Base-by-base conservation (phyloP, 805 yeast genomes). In the Pichia heedii region DNA sequence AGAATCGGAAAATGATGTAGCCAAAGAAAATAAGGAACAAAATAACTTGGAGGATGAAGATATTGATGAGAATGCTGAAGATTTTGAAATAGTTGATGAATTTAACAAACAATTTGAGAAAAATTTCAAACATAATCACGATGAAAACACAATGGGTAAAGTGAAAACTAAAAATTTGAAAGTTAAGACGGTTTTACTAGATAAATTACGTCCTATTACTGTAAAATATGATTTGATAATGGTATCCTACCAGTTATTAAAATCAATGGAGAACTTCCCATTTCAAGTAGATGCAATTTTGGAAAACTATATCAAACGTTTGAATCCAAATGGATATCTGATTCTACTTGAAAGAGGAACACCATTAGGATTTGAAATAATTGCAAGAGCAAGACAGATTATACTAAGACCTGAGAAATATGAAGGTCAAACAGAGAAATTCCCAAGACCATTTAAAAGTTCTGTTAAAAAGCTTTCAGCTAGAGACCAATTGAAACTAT, bases 371-470 rank as follows among this genome's bases (percentile, higher is more conserved):
- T 86, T 86, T 57, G 98, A 93, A 62, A 70, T 78, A 3, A 73
- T 88, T 45, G 94, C 96, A 0, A 70, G 96, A 42, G 96, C 97
- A 5, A 71, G 98, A 55, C 96, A 90, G 59, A 65, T 86, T 4
- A 77, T 87, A 74, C 66, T 90, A n/a, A 76, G 97, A 52, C 96
- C 97, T 0, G 95, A 83, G 52, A 73, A 76, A 6, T 69, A 69
- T 51, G 68, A 62, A 7, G 61, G 63, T 12, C 83, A 78, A 50
- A 57, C 63, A 33, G 81, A 81, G 0, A 81, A 81, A 54, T 71
- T 79, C 27, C 88, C 93, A 27, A 68, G 88, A 52, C 83, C 85
- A 1, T 84, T 79, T 62, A 67, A 72, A 33, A 68, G 73, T 22
- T 53, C 57, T 2, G 43, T 35, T 12, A 48, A 36, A 22, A 47